phyloP scores from a whole-genome alignment of 2,329 filamentous ascomycete species.

The Paraconiothyrium sp. region DNA sequence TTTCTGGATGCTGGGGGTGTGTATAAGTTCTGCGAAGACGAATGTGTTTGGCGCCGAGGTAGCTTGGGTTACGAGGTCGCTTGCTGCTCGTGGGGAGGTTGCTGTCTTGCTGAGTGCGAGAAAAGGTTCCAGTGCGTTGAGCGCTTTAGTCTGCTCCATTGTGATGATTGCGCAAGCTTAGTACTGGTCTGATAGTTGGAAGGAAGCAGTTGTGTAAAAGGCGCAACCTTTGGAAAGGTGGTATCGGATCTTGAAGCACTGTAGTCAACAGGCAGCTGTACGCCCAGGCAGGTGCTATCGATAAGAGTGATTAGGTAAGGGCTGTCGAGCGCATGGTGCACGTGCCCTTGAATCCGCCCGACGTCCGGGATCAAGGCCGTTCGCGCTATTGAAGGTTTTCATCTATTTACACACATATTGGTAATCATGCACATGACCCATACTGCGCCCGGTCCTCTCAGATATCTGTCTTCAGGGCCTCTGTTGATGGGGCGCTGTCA shows the following conservation, averaged over 20 bases:
- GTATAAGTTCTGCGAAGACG: conserved; percentile 92
- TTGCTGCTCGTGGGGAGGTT: conserved; percentile 81
- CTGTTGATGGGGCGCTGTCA: background rate
- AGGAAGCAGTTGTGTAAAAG: background rate
- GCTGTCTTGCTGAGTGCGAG: conserved; percentile 87
- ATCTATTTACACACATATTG: background rate
- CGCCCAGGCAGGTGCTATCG: conserved; percentile 1
- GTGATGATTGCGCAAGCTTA: conserved; percentile 1
- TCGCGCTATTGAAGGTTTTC: background rate
- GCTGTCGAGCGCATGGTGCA: background rate
- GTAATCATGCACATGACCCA: background rate
- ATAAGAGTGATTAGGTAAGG: background rate
- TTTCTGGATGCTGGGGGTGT: conserved; percentile 79
- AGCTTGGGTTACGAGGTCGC: conserved; percentile 85
- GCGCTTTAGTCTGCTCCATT: conserved; percentile 76
- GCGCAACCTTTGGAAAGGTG: background rate
- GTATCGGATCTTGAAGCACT: background rate
- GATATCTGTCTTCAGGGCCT: background rate
- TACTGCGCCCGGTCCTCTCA: background rate
- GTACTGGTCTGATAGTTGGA: background rate
- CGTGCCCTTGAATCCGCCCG: background rate
- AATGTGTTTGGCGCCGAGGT: conserved; percentile 91
- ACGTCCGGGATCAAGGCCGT: background rate
- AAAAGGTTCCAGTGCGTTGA: conserved; percentile 80
- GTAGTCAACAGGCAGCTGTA: conserved; percentile 9